phyloP scores from a whole-genome alignment of 2,329 filamentous ascomycete species.

The Plectosphaerella sp. region DNA sequence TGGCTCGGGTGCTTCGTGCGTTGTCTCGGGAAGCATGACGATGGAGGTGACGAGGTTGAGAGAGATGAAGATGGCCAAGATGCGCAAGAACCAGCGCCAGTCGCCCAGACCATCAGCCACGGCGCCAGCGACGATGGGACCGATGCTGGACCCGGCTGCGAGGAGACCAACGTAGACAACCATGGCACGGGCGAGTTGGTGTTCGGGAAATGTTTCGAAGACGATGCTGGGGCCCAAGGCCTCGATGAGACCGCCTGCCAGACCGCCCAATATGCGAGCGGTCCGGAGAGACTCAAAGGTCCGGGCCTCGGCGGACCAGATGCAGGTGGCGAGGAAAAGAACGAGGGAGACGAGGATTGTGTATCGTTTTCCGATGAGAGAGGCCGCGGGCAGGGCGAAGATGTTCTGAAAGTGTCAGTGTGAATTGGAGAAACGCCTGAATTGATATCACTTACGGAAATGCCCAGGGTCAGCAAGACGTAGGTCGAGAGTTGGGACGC shows the following conservation, averaged over 20 bases:
- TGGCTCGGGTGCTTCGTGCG: not conserved
- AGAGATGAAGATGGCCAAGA: conserved; percentile 9
- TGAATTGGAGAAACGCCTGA: not conserved
- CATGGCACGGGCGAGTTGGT: conserved; percentile 16
- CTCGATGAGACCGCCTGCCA: conserved; percentile 12
- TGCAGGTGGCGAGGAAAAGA: conserved; percentile 23
- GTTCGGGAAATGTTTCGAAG: conserved; percentile 10
- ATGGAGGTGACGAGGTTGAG: conserved; percentile 10
- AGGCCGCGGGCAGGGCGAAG: conserved; percentile 7
- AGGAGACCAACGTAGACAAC: conserved; percentile 13
- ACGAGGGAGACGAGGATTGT: conserved; percentile 14
- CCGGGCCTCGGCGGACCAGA: conserved; percentile 32
- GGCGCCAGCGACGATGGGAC: conserved; percentile 12
- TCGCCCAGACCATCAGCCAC: conserved; percentile 6
- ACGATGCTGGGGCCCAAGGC: conserved; percentile 14
- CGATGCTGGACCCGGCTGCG: conserved; percentile 13
- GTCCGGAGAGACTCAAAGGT: conserved; percentile 27
- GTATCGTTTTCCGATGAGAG: conserved; percentile 15
- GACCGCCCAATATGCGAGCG: conserved; percentile 8
- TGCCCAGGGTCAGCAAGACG: conserved; percentile 10
- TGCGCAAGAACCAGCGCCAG: conserved; percentile 15
- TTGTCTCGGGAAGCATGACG: conserved; percentile 15
- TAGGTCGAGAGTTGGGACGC: conserved; percentile 12
- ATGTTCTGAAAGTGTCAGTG: conserved; percentile 8
- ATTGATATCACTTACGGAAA: conserved; percentile 8